Base-by-base conservation (phyloP, 768 basidiomycete genomes). In the Mycena belliarum region DNA sequence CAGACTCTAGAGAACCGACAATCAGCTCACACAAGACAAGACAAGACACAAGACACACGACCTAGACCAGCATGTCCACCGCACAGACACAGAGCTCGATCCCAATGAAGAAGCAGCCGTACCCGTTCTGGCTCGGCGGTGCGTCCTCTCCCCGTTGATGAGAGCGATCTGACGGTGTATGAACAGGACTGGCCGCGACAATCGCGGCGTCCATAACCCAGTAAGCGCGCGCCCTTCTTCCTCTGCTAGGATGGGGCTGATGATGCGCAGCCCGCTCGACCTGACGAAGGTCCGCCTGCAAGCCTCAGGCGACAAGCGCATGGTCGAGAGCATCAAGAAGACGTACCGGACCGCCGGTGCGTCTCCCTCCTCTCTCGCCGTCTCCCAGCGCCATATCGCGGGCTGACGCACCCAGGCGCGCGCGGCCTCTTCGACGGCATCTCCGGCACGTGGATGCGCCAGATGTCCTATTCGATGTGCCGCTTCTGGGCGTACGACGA, bases 401-500 rank as follows among this genome's bases (percentile, higher is more conserved):
- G n/a, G n/a, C n/a, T n/a, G n/a, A n/a, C n/a, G n/a, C n/a, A n/a
- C n/a, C n/a, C 54, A 83, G 85, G 85, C 57, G 73, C 76, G 47
- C 79, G 84, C 37, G 93, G 93, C 3, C 78, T 95, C 46, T 93
- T 84, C 66, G 93, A 94, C 68, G 93, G 93, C 18, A 91, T 94
- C 57, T 78, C 87, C 3, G 93, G 93, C 28, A 96, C 93, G 25
- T 88, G 91, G 85, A 73, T 96, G 72, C 83, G 93, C 26, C 93
- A 96, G 74, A 93, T 95, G 91, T 90, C 87, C 32, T 95, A 95
- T 74, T 93, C 90, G 41, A 77, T 94, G 70, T 93, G 91, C 70
- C 81, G 93, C n/a, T 95, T 94, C 77, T 94, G 91, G 85, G 91
- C 90, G 16, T 93, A 95, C 70, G 93, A 95, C 61, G 89, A 91